Conservation (phyloP, 306 rosid genomes). For the Cucurbita maxima region DNA sequence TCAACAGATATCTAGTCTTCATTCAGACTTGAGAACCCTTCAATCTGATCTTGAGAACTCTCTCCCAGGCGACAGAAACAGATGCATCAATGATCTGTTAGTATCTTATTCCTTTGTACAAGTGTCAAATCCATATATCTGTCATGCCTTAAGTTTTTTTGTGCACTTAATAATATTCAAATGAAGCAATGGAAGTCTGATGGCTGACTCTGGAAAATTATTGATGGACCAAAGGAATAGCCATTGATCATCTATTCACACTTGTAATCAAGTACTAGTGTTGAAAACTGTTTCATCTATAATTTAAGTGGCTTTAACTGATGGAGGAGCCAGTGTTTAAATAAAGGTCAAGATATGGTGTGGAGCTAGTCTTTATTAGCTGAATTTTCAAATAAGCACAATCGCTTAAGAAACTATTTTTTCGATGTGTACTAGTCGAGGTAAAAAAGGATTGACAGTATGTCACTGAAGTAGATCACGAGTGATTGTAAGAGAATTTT, state of each 20-base stretch:
- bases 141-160: background rate
- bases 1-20: conserved; percentile 80
- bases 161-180: background rate
- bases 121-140: background rate
- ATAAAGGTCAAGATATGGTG: background rate
- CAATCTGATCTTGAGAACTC: conserved; percentile 85
- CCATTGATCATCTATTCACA: background rate
- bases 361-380: background rate
- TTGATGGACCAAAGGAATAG: background rate
- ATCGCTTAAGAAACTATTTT: background rate
- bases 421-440: background rate
- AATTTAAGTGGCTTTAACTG: background rate
- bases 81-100: conserved; percentile 89
- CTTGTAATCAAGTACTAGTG: background rate
- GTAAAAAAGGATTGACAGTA: background rate
- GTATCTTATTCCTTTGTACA: conserved; percentile 13
- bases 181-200: background rate
- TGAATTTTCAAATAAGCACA: background rate
- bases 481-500: background rate
- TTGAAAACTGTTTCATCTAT: background rate
- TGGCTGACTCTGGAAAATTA: too few relatives aligned
- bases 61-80: conserved; percentile 91
- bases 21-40: conserved; percentile 68
- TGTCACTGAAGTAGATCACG: background rate
- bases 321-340: background rate